These are phyloP conservation scores for Daldinia loculata DNA, from an alignment of 495 filamentous ascomycete species.

Conservation along the genomic window DNA sequence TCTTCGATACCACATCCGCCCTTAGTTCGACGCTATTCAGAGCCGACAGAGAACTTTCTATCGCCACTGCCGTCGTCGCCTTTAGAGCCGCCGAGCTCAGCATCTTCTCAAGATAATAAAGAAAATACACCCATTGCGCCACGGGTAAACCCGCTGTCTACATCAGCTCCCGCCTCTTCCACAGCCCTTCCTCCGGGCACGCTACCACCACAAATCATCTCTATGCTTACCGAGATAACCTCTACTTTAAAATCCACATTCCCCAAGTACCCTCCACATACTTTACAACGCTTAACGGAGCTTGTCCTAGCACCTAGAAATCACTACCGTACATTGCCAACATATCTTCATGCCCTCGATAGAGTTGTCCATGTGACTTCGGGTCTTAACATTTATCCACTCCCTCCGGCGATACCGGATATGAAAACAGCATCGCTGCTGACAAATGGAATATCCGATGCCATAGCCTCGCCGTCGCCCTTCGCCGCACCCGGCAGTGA, in stretches of 20 bases:
- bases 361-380: conserved; percentile 93
- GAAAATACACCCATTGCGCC: conserved; percentile 52
- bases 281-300: conserved; percentile 90
- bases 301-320: conserved; percentile 79
- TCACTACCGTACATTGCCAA: conserved; percentile 81
- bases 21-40: conserved; percentile 50
- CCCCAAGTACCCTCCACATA: conserved; percentile 81
- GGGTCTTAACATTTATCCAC: conserved; percentile 78
- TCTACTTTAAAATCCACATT: conserved; percentile 75
- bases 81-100: conserved; percentile 56
- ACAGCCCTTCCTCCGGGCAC: conserved; percentile 44
- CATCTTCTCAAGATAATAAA: conserved; percentile 60
- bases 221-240: conserved; percentile 71
- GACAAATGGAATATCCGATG: conserved; percentile 69
- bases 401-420: conserved; percentile 69
- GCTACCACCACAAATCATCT: conserved; percentile 70
- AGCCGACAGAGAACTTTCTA: conserved; percentile 65
- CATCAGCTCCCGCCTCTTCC: conserved; percentile 26
- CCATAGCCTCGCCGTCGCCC: conserved; percentile 70
- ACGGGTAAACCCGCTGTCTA: conserved; percentile 30
- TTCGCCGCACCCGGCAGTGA: conserved; percentile 70
- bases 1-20: conserved; percentile 39
- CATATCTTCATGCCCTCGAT: conserved; percentile 90
- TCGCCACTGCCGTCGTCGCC: conserved; percentile 58
- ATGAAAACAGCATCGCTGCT: conserved; percentile 53